A percentile compares a stretch with the other conserved stretches of the same genome.
Conservation (phyloP, 805 yeast species). For the Clavispora fructus region DNA sequence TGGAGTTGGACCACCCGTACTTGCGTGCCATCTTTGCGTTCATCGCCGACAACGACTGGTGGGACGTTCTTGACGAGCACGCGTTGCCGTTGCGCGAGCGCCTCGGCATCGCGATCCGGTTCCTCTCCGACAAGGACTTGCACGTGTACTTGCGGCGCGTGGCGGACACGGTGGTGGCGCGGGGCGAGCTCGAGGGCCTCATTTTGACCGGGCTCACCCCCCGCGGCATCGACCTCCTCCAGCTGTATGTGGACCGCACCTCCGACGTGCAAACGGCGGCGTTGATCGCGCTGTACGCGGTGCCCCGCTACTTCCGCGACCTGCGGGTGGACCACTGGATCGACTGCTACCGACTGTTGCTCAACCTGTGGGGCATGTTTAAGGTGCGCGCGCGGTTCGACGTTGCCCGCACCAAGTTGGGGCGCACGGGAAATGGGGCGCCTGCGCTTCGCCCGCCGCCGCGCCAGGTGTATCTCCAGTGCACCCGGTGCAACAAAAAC, state of each 20-base stretch:
- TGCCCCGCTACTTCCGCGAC: slow-evolving; percentile 78
- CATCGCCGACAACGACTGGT: slow-evolving; percentile 92
- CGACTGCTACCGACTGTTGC: slow-evolving; percentile 23
- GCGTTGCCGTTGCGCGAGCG: slow-evolving; percentile 85
- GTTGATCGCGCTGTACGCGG: slow-evolving; percentile 70
- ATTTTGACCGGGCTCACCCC: slow-evolving; percentile 91
- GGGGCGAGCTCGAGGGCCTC: slow-evolving; percentile 89
- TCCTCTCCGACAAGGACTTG: slow-evolving; percentile 74
- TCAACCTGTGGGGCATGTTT: slow-evolving; percentile 16
- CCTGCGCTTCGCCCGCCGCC: slow-evolving; percentile 49
- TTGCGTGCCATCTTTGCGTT: slow-evolving; percentile 88
- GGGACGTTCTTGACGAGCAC: slow-evolving; percentile 88
- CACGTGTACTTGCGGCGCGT: slow-evolving; percentile 65
- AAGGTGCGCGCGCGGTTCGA: slow-evolving; percentile 64
- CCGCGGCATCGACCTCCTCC: slow-evolving; percentile 71
- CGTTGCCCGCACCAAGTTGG: slow-evolving; percentile 64
- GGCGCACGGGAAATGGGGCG: slow-evolving; percentile 47
- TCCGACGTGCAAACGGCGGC: slow-evolving; percentile 92
- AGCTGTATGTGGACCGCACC: slow-evolving; percentile 81
- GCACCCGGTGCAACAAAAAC: slow-evolving; percentile 76
- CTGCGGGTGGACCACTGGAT: slow-evolving; percentile 75
- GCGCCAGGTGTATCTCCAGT: slow-evolving; percentile 75
- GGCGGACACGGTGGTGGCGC: slow-evolving; percentile 61
- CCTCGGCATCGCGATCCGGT: slow-evolving; percentile 84
- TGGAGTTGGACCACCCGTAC: slow-evolving; percentile 87